These are phyloP conservation scores for Gastrolobium bilobum DNA, from an alignment of 306 rosid species.

Conservation along the genomic window DNA sequence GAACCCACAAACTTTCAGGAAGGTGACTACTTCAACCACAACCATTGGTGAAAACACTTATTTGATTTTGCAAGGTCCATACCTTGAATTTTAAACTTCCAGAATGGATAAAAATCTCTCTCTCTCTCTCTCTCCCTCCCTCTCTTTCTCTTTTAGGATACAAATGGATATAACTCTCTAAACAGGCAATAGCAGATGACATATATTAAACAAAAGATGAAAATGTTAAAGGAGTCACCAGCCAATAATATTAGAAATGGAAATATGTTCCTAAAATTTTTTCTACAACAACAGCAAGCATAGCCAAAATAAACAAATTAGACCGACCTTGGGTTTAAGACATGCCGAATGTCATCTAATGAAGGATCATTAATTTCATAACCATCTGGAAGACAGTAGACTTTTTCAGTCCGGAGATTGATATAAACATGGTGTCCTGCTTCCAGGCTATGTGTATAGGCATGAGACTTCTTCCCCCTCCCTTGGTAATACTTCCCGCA, in stretches of 20 bases:
- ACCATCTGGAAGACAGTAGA: conserved; percentile 97
- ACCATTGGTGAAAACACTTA: not conserved
- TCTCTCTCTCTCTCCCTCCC: not conserved
- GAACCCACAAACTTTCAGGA: conserved; percentile 17
- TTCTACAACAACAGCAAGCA: conserved; percentile 30
- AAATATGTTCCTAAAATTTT: not conserved
- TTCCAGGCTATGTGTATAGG: conserved; percentile 98
- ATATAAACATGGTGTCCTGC: conserved; percentile 97
- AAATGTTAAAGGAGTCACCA: conserved; percentile 10
- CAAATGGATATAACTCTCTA: not conserved
- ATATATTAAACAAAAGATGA: not conserved
- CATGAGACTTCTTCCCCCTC: conserved; percentile 95
- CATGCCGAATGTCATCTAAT: conserved; percentile 96
- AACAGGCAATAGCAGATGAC: conserved; percentile 19
- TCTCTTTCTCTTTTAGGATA: not conserved
- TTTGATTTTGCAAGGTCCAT: not conserved
- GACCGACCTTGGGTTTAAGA: conserved; percentile 89
- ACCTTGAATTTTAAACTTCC: conserved; percentile 26
- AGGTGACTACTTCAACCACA: conserved; percentile 23
- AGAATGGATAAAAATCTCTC: not conserved
- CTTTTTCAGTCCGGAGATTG: conserved; percentile 94
- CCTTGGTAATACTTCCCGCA: conserved; percentile 99
- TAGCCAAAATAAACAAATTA: conserved; percentile 29
- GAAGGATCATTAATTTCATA: conserved; percentile 97
- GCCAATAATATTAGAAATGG: conserved; percentile 2